Base-by-base conservation (phyloP, 306 rosid species). In the Dicorynia guianensis region DNA sequence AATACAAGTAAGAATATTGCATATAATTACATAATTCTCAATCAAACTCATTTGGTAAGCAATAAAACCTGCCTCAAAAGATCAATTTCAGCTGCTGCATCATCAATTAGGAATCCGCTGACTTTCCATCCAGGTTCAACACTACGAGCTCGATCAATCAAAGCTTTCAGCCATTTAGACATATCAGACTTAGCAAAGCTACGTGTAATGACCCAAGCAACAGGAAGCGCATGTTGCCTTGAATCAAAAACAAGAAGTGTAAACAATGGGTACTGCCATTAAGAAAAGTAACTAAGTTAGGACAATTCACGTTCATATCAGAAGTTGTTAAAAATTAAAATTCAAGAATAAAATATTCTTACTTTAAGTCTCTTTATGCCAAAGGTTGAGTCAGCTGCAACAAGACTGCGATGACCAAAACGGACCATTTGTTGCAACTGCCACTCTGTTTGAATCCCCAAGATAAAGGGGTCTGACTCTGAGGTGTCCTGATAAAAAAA, bases 401-500 rank as follows among this genome's bases (percentile, higher is more conserved):
- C 84, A 67, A 92, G 87, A 83, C 87, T 89, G 38, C 83, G 87
- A 77, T 95, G 97, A 75, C 98, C 96, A 83, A 95, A 95, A 39
- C 97, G 93, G 60, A 92, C 80, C 97, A 95, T 90, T 75, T 95
- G 97, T 59, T 95, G 97, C 68, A 92, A 82, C 81, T 95, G 98
- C 98, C 98, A 95, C 71, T 92, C 97, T n/a, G 97, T 92, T 80
- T 95, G 98, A 82, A 95, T 87, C 40, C 98, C 98, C 81, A 90
- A 80, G 87, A 95, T 84, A 82, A 95, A 95, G 57, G 93, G 79
- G 81, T 87, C 93, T 52, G 89, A 87, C 70, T 92, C 96, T 39
- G 97, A 89, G 61, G 97, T 65, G 69, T 92, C 97, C 80, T 95
- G 97, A 81, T 87, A 87, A 75, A 89, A 76, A 80, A 95, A 95